These are phyloP conservation scores for Pythium rishiriense DNA, from an alignment of 352 stramenopile genomes.

Conservation along the genomic window DNA sequence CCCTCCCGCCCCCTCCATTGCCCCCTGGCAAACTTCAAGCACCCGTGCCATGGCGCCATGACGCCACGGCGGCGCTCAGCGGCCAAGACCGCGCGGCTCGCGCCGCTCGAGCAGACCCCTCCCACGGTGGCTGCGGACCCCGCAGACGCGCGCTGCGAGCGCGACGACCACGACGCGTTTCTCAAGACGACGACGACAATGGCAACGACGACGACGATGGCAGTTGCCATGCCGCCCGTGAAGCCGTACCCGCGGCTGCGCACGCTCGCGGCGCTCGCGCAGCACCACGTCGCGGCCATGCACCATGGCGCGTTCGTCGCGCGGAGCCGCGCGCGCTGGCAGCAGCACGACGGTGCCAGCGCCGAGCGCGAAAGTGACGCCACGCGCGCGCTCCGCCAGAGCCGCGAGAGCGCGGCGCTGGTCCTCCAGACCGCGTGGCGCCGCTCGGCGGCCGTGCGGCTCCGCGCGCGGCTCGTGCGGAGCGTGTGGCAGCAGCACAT, in stretches of 20 bases:
- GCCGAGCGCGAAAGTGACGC: conserved; percentile 21
- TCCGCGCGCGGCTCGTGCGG: conserved; percentile 27
- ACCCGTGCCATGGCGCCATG: too few relatives aligned
- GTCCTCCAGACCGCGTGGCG: conserved; percentile 58
- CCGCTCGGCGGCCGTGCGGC: conserved; percentile 28
- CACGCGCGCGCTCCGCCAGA: conserved; percentile 20
- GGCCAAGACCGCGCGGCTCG: background rate
- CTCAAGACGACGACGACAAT: background rate
- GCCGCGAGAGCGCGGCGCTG: conserved; percentile 38
- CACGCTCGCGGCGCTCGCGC: conserved; percentile 47
- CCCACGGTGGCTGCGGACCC: too few relatives aligned
- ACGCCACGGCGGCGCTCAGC: background rate
- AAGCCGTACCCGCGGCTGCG: conserved; percentile 37
- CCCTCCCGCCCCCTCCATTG: too few relatives aligned
- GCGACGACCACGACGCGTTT: conserved; percentile 1
- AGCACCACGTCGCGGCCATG: conserved; percentile 39
- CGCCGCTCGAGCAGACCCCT: background rate
- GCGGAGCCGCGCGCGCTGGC: conserved; percentile 47
- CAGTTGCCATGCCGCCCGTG: conserved; percentile 6
- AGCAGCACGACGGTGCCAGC: background rate
- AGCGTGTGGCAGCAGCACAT: conserved; percentile 45
- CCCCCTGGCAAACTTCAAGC: too few relatives aligned
- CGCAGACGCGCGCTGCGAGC: conserved; percentile 13
- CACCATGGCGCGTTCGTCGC: conserved; percentile 44
- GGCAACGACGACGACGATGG: background rate